Conservation (phyloP, 352 stramenopile species). For the Globisporangium okanoganense region DNA sequence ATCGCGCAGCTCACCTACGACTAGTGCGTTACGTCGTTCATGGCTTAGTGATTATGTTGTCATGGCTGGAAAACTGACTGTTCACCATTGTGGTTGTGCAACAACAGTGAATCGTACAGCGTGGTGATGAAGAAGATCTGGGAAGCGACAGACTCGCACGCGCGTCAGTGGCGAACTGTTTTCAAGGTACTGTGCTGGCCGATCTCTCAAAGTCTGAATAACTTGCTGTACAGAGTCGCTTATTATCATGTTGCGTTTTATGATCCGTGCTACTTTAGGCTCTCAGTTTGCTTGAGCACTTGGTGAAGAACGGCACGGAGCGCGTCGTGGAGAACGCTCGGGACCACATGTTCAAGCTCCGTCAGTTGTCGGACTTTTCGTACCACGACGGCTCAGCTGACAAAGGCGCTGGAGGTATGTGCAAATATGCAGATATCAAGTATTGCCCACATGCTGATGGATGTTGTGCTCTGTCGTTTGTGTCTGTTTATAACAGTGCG, state of each 20-base stretch:
- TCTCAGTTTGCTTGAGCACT: constrained; percentile 94
- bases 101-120: constrained; percentile 78
- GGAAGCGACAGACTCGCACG: constrained; percentile 89
- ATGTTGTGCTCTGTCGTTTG: not conserved
- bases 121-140: constrained; percentile 94
- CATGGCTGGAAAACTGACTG: not conserved
- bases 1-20: constrained; percentile 98
- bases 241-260: not conserved
- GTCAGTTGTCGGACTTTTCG: constrained; percentile 83
- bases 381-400: constrained; percentile 86
- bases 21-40: constrained; percentile 46
- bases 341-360: constrained; percentile 93
- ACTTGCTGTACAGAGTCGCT: not conserved
- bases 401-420: constrained; percentile 74
- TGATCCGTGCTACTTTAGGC: constrained; percentile 23
- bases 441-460: not conserved
- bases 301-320: constrained; percentile 98
- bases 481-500: too few species aligned
- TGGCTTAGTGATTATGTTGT: not conserved
- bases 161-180: constrained; percentile 94
- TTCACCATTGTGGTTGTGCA: constrained; percentile 5
- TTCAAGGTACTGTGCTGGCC: constrained; percentile 88
- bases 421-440: not conserved
- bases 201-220: not conserved
- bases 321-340: constrained; percentile 96